phyloP scores from a whole-genome alignment of 345 rosid species.

The Corymbia maculata region DNA sequence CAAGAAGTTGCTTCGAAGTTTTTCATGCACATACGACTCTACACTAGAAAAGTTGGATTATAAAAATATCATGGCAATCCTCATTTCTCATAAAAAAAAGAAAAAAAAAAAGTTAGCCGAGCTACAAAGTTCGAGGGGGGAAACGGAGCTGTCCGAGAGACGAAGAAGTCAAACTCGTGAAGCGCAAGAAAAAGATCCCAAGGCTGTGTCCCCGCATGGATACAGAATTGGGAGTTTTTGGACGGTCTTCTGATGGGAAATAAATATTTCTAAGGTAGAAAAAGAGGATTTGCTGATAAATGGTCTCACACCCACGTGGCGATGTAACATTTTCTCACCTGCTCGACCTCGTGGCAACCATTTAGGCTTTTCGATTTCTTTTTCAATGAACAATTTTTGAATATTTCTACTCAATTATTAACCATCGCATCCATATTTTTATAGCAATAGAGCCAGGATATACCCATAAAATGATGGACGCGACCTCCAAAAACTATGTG shows the following conservation, averaged over 20 bases:
- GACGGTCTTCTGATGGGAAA: background rate
- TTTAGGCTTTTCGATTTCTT: background rate
- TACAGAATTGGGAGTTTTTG: background rate
- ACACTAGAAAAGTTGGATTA: background rate
- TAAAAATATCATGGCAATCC: background rate
- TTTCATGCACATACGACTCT: background rate
- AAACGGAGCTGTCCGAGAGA: background rate
- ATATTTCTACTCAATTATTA: background rate
- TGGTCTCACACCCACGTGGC: background rate
- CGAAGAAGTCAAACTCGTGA: constrained; percentile 11
- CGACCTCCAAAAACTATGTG: background rate
- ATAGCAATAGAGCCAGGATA: background rate
- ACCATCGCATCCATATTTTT: background rate
- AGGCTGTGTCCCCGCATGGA: background rate
- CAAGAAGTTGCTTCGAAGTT: background rate
- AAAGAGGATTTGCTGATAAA: background rate
- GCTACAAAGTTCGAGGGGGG: background rate
- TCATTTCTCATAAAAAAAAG: background rate
- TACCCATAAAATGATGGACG: background rate
- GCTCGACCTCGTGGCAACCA: background rate
- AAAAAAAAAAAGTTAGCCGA: background rate
- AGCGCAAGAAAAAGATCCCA: background rate
- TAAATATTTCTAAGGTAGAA: background rate
- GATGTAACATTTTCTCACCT: background rate
- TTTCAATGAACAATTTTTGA: background rate